Percentiles rank a stretch among this genome's conserved stretches.
Evolutionary conservation across 208 protist genomes (phyloP).

Genomic region (Leishmania guyanensis): DNA sequence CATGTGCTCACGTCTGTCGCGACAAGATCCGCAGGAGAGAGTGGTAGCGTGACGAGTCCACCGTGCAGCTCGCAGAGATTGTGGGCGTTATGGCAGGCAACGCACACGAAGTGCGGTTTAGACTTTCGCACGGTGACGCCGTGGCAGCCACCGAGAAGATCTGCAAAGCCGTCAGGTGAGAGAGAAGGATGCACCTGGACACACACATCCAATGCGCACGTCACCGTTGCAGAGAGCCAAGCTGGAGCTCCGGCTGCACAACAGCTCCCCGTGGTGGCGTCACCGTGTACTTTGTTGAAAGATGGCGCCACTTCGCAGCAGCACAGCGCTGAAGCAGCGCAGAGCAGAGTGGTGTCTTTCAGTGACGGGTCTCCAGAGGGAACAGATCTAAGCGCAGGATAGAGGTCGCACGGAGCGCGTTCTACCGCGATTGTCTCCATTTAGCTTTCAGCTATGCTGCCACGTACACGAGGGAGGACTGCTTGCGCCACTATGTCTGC

Average conservation of each 20-base stretch:
- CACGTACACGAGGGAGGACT: neutral
- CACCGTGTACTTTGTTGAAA: neutral
- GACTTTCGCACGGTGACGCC: constrained; percentile 8
- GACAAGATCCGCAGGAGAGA: constrained; percentile 11
- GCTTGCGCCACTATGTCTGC: neutral
- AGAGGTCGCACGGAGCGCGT: constrained; percentile 15
- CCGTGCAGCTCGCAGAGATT: neutral
- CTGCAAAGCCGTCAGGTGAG: neutral
- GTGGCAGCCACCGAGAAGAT: constrained; percentile 8
- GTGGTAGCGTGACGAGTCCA: constrained; percentile 2
- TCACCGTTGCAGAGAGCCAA: constrained; percentile 32
- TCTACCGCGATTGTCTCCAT: constrained; percentile 17
- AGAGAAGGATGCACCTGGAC: constrained; percentile 14
- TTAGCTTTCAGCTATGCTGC: neutral
- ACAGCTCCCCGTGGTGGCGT: neutral
- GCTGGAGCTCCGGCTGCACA: neutral
- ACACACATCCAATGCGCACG: constrained; percentile 7
- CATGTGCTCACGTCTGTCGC: constrained; percentile 16
- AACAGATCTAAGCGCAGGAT: neutral
- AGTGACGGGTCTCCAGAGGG: constrained; percentile 6
- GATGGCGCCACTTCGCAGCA: constrained; percentile 3
- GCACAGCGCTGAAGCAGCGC: neutral
- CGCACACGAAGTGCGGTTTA: constrained; percentile 5
- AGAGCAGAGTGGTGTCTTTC: neutral
- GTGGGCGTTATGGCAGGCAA: constrained; percentile 10